phyloP scores from a whole-genome alignment of 768 basidiomycete genomes.

The Hebeloma cylindrosporum region DNA sequence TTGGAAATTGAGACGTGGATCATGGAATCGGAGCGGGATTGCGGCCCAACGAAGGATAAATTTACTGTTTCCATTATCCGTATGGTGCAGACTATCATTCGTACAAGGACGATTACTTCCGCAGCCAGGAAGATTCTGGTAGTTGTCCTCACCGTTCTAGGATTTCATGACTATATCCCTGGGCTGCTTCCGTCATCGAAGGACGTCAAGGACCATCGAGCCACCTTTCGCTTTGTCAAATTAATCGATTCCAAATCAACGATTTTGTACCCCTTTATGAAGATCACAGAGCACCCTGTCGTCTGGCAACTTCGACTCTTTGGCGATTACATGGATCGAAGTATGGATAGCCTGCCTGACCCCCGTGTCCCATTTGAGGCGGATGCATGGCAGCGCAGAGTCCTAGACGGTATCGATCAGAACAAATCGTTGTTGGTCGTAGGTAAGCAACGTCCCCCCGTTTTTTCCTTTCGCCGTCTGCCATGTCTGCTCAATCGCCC shows the following conservation, averaged over 20 bases:
- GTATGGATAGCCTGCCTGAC: conserved; percentile 63
- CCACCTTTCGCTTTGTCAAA: conserved; percentile 56
- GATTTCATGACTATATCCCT: conserved; percentile 42
- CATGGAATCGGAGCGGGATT: conserved; percentile 39
- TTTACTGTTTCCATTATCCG: conserved; percentile 48
- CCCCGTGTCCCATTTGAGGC: conserved; percentile 60
- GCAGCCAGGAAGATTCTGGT: conserved; percentile 36
- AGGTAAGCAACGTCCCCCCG: no score
- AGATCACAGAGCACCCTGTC: conserved; percentile 53
- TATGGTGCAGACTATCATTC: conserved; percentile 45
- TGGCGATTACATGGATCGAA: conserved; percentile 71
- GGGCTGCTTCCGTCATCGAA: conserved; percentile 21
- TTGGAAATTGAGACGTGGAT: conserved; percentile 55
- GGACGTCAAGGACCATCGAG: conserved; percentile 22
- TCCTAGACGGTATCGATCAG: conserved; percentile 62
- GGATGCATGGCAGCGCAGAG: conserved; percentile 69
- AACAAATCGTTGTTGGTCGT: conserved; percentile 64
- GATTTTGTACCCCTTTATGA: conserved; percentile 50
- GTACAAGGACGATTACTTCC: conserved; percentile 35
- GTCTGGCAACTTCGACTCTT: conserved; percentile 70
- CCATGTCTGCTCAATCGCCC: not conserved
- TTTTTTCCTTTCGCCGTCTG: not conserved
- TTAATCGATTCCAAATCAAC: conserved; percentile 48
- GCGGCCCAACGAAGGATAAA: conserved; percentile 40
- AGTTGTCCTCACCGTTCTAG: conserved; percentile 43